These are phyloP conservation scores for Phytopythium delawarense DNA, from an alignment of 352 stramenopile genomes.

Conservation along the genomic window DNA sequence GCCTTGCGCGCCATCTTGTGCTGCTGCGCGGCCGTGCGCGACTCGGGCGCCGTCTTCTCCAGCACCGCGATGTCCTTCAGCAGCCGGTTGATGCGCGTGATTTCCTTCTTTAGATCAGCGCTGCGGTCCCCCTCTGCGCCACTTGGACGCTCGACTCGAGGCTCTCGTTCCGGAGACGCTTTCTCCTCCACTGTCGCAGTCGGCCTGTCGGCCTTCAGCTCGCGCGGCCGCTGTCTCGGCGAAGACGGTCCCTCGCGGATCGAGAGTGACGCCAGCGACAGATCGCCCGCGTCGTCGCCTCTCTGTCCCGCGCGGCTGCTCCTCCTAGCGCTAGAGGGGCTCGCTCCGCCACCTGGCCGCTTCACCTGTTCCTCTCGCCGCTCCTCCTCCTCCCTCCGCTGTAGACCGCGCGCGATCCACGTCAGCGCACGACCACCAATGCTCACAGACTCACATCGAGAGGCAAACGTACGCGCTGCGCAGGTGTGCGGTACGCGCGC, in stretches of 20 bases:
- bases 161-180: too few species aligned
- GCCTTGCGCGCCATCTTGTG: constrained; percentile 31
- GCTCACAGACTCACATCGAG: background rate
- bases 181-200: too few species aligned
- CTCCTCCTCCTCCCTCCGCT: constrained; percentile 6
- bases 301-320: background rate
- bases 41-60: constrained; percentile 6
- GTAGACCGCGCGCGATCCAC: background rate
- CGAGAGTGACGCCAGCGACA: constrained; percentile 5
- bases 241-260: background rate
- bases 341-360: background rate
- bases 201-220: constrained; percentile 8
- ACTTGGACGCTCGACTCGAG: background rate
- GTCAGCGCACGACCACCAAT: background rate
- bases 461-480: constrained; percentile 35
- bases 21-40: constrained; percentile 26
- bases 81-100: constrained; percentile 52
- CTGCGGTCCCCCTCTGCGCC: constrained; percentile 3
- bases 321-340: background rate
- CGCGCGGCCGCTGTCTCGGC: background rate
- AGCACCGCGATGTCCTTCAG: constrained; percentile 29
- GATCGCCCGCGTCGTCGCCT: background rate
- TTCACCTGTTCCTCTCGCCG: background rate
- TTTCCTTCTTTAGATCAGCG: constrained; percentile 15
- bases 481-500: constrained; percentile 73